A percentile compares a stretch with the other conserved stretches of the same genome.
Conservation (phyloP, 768 basidiomycete genomes). For the Pleurotus giganteus region DNA sequence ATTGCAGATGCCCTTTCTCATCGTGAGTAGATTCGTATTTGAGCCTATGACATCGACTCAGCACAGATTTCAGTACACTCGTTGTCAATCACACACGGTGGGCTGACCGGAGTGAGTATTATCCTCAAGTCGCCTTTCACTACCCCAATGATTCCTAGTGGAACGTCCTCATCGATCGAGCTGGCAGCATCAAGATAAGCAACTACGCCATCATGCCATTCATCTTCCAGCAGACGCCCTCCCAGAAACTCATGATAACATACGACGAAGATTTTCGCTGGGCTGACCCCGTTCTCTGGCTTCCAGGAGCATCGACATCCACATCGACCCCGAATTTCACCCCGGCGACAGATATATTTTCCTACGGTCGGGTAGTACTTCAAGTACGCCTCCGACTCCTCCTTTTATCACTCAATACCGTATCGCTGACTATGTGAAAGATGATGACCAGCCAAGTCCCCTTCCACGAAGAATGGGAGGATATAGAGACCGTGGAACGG, state of each 20-base stretch:
- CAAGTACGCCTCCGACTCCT: constrained; percentile 12
- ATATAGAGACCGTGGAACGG: constrained; percentile 5
- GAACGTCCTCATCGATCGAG: constrained; percentile 33
- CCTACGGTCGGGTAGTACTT: constrained; percentile 31
- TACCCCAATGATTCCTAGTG: constrained; percentile 17
- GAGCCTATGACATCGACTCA: background rate
- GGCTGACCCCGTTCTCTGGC: constrained; percentile 31
- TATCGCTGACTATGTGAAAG: background rate
- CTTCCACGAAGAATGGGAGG: constrained; percentile 4
- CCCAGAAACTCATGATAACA: constrained; percentile 22
- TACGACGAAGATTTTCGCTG: constrained; percentile 30
- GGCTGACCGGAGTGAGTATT: constrained; percentile 11
- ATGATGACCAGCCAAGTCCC: constrained; percentile 8
- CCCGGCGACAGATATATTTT: constrained; percentile 31
- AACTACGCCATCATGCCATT: constrained; percentile 36
- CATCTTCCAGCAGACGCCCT: constrained; percentile 15
- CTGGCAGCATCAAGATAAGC: constrained; percentile 26
- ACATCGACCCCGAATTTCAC: constrained; percentile 10
- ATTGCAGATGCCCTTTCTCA: constrained; percentile 1
- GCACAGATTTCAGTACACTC: constrained; percentile 9
- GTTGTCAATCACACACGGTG: constrained; percentile 8
- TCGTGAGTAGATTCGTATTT: background rate
- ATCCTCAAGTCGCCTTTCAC: background rate
- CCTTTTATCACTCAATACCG: background rate
- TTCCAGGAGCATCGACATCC: constrained; percentile 11